These are phyloP conservation scores for Calonectria fujianensis DNA, from an alignment of 2,329 filamentous ascomycete species.

Conservation along the genomic window DNA sequence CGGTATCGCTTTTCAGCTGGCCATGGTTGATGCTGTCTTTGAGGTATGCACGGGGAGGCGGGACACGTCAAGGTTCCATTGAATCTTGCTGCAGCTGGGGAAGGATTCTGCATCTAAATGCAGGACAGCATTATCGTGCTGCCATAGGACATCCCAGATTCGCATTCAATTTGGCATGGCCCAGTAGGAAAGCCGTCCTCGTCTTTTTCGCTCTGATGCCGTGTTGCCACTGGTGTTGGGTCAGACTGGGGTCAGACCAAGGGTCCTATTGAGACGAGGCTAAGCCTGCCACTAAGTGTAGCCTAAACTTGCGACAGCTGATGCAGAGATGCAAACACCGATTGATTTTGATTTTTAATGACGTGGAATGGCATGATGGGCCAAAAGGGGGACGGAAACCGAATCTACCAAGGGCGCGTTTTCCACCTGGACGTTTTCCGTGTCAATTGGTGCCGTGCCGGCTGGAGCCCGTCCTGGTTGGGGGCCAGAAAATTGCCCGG, in stretches of 20 bases:
- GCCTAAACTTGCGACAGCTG: conserved; percentile 18
- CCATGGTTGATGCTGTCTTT: background rate
- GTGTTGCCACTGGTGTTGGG: background rate
- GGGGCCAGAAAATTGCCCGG: conserved; percentile 11
- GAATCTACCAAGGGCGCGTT: conserved; percentile 14
- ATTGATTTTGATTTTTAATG: conserved; percentile 21
- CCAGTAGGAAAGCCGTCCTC: background rate
- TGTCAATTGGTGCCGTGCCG: conserved; percentile 9
- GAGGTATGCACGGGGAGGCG: background rate
- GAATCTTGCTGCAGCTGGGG: background rate
- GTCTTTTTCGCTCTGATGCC: background rate
- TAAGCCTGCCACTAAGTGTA: conserved; percentile 22
- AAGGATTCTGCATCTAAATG: background rate
- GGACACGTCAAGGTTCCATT: background rate
- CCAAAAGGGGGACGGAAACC: background rate
- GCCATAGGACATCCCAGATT: background rate
- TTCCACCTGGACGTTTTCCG: conserved; percentile 11
- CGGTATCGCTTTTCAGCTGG: conserved; percentile 9
- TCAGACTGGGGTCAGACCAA: background rate
- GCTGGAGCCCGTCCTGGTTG: background rate
- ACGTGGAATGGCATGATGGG: background rate
- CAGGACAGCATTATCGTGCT: background rate
- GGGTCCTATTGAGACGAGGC: background rate
- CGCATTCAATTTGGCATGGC: too few species aligned
- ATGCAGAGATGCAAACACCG: background rate